phyloP scores from a whole-genome alignment of 345 rosid species.

The Euphorbia tirucalli region DNA sequence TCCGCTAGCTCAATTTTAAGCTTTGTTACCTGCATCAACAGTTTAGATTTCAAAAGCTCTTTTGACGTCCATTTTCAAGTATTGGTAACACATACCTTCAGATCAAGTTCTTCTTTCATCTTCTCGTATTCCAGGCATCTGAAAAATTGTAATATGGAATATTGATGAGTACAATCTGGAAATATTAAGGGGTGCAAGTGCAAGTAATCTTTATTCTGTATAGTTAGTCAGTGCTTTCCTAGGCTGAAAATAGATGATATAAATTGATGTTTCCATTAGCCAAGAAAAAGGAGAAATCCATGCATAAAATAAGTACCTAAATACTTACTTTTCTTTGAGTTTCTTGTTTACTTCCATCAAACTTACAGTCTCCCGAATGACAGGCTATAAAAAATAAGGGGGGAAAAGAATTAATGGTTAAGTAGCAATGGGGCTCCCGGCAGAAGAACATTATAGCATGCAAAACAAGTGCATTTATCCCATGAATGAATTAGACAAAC shows the following conservation, averaged over 20 bases:
- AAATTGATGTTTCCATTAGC: too few species aligned
- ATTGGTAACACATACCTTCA: conserved; percentile 69
- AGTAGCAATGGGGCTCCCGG: neutral
- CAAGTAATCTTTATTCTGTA: too few species aligned
- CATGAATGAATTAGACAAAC: neutral
- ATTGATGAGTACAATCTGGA: too few species aligned
- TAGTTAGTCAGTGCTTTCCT: too few species aligned
- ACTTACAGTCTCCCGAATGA: conserved; percentile 33
- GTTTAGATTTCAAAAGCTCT: too few species aligned
- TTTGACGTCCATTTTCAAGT: too few species aligned
- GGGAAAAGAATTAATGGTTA: neutral
- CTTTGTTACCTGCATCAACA: conserved; percentile 50
- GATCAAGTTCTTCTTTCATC: conserved; percentile 48
- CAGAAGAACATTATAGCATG: neutral
- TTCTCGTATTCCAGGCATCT: conserved; percentile 69
- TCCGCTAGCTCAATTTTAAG: conserved; percentile 51
- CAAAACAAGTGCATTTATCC: neutral
- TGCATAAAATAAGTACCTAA: neutral
- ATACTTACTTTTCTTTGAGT: conserved; percentile 59
- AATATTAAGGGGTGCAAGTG: too few species aligned
- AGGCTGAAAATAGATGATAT: too few species aligned
- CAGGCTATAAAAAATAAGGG: conserved; percentile 28
- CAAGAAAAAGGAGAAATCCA: neutral
- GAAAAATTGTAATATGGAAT: conserved; percentile 17
- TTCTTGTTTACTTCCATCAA: conserved; percentile 65